These are phyloP conservation scores for Lindgomyces ingoldianus DNA, from an alignment of 495 filamentous ascomycete species.

Conservation along the genomic window DNA sequence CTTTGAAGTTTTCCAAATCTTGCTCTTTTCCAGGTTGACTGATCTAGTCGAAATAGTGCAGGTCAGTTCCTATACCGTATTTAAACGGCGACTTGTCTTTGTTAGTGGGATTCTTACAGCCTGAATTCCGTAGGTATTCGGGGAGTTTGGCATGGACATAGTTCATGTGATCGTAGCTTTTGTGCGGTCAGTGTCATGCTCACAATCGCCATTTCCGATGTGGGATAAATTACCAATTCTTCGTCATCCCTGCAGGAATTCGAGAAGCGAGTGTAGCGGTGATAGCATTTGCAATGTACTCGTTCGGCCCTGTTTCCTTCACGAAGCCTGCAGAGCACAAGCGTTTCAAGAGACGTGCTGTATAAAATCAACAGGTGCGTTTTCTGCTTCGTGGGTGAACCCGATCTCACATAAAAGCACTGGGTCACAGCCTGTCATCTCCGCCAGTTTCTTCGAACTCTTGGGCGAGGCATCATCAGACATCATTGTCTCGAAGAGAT, in stretches of 20 bases:
- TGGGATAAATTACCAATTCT: neutral
- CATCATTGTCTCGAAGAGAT: constrained; percentile 6
- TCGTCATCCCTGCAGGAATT: neutral
- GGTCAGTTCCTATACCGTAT: neutral
- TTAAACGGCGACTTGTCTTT: neutral
- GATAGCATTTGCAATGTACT: constrained; percentile 6
- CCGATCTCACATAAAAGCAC: neutral
- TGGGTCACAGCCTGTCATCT: constrained; percentile 1
- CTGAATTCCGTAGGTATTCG: too few species aligned
- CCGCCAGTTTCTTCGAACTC: neutral
- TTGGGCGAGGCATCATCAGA: neutral
- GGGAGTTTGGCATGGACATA: neutral
- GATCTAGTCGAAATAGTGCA: neutral
- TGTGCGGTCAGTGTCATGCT: neutral
- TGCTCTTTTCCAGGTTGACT: neutral
- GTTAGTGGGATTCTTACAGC: neutral
- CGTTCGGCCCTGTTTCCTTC: neutral
- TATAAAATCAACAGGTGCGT: neutral
- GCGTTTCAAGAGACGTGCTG: constrained; percentile 5
- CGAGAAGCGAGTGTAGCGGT: constrained; percentile 1
- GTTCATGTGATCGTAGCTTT: neutral
- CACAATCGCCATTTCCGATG: neutral
- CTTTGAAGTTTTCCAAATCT: neutral
- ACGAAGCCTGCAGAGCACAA: neutral
- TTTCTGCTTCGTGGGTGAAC: neutral